Base-by-base conservation (phyloP, 75 land plant species). In the Picea sitchensis region DNA sequence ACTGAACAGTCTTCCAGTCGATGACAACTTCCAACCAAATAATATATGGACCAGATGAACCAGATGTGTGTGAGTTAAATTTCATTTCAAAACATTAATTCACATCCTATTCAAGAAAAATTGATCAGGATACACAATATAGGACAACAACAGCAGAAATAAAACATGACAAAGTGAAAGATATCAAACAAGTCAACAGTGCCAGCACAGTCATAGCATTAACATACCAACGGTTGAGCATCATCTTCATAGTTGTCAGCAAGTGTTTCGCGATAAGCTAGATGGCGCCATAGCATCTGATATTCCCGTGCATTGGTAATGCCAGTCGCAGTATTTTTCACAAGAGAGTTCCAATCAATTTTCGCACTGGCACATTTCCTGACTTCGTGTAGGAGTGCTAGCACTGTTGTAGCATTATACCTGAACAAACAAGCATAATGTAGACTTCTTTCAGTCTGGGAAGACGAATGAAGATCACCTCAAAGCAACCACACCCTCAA, bases 271-370 rank as follows among this genome's bases (percentile, higher is more conserved):
- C 84, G 84, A 77, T 96, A 96, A 3, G 99, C 99, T 61, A 96
- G 79, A 79, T 90, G 93, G 12, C 95, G 82, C 99, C 99, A 96
- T 21, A 96, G 78, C 83, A 88, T 90, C 78, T 95, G 99, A 77
- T 92, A 96, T 82, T 96, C 99, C 59, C 87, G 82, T 11, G 98
- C 88, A 82, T 75, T 87, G 21, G 88, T 83, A 65, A 96, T 96
- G 77, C 99, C 99, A 11, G 98, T 95, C 11, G 88, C 31, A 18
- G 94, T 84, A 30, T 86, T 91, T 80, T 85, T 88, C 15, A 84
- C 93, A 69, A 96, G 78, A 8, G 57, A 77, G 38, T 82, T 81
- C 98, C 98, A 96, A 84, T 95, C 91, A 61, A 96, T 79, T 77
- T 90, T 92, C 59, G 34, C 79, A 26, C 67, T 84, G 41, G 86